Evolutionary conservation across 345 rosid species (phyloP).

Genomic region (Brassica carinata): DNA sequence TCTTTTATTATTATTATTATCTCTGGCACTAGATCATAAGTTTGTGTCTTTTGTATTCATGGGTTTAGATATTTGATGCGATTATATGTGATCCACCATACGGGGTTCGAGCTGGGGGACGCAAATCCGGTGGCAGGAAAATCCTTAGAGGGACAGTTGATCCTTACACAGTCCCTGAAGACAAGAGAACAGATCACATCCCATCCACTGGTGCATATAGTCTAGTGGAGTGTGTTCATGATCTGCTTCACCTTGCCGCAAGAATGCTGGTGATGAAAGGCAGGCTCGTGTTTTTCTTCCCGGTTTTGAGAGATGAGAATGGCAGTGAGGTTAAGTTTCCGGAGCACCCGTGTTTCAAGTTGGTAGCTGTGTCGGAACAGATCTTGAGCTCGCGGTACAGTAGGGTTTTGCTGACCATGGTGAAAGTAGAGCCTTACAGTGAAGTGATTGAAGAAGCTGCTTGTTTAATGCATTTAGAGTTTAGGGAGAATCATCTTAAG

Average conservation of each 20-base stretch:
- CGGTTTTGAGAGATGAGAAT: conserved; percentile 75
- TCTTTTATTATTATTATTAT: not conserved
- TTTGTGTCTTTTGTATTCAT: not conserved
- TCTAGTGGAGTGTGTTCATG: conserved; percentile 88
- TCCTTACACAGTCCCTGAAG: conserved; percentile 91
- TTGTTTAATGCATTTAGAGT: conserved; percentile 66
- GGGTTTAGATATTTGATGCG: conserved; percentile 74
- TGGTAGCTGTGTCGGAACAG: conserved; percentile 83
- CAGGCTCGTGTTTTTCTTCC: conserved; percentile 88
- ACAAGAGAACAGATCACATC: conserved; percentile 81
- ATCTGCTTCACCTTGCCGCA: conserved; percentile 83
- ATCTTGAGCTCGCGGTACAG: conserved; percentile 84
- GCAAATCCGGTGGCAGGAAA: conserved; percentile 94
- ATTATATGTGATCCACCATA: conserved; percentile 94
- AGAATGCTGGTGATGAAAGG: conserved; percentile 87
- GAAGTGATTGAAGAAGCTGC: conserved; percentile 66
- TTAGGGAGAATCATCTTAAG: conserved; percentile 85
- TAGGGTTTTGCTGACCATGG: conserved; percentile 83
- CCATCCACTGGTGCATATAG: conserved; percentile 93
- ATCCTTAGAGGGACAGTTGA: conserved; percentile 75
- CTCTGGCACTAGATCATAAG: not conserved
- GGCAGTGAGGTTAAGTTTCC: conserved; percentile 54
- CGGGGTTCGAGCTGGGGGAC: conserved; percentile 97
- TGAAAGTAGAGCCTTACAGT: conserved; percentile 64
- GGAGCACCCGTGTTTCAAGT: conserved; percentile 75